These are phyloP conservation scores for Lophium mytilinum DNA, from an alignment of 495 filamentous ascomycete genomes.

Conservation along the genomic window DNA sequence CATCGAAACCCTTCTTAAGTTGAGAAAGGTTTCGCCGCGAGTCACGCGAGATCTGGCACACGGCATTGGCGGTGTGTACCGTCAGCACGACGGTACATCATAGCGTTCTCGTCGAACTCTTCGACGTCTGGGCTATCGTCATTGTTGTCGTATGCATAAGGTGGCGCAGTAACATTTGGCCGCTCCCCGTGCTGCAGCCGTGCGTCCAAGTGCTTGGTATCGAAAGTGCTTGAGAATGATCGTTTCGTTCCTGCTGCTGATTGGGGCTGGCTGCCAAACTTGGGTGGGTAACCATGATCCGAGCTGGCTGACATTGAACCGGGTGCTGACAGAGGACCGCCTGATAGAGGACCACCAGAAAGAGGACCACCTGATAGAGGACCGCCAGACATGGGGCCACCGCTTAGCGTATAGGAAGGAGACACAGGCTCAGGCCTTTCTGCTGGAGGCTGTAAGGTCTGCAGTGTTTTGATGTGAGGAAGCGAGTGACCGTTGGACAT, in stretches of 20 bases:
- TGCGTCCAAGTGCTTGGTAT: conserved; percentile 28
- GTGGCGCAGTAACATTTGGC: conserved; percentile 18
- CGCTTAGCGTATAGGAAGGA: conserved; percentile 13
- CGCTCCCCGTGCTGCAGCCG: conserved; percentile 30
- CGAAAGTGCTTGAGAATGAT: conserved; percentile 25
- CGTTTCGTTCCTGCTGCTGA: conserved; percentile 25
- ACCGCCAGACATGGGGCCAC: background rate
- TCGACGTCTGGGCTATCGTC: conserved; percentile 22
- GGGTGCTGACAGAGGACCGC: background rate
- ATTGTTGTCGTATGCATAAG: conserved; percentile 10
- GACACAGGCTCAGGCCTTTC: conserved; percentile 23
- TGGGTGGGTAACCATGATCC: conserved; percentile 8
- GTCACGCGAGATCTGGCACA: conserved; percentile 13
- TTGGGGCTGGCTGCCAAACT: conserved; percentile 8
- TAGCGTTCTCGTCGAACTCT: conserved; percentile 17
- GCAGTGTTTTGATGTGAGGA: conserved; percentile 26
- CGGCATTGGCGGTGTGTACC: conserved; percentile 25
- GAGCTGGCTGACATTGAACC: conserved; percentile 20
- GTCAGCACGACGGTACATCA: conserved; percentile 30
- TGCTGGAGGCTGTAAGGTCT: conserved; percentile 20
- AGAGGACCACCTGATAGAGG: background rate
- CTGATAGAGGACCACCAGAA: background rate
- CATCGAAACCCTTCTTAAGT: background rate
- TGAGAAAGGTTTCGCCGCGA: background rate
- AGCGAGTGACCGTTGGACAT: conserved; percentile 22